Evolutionary conservation across 345 rosid genomes (phyloP).

Genomic region (Stellera chamaejasme): DNA sequence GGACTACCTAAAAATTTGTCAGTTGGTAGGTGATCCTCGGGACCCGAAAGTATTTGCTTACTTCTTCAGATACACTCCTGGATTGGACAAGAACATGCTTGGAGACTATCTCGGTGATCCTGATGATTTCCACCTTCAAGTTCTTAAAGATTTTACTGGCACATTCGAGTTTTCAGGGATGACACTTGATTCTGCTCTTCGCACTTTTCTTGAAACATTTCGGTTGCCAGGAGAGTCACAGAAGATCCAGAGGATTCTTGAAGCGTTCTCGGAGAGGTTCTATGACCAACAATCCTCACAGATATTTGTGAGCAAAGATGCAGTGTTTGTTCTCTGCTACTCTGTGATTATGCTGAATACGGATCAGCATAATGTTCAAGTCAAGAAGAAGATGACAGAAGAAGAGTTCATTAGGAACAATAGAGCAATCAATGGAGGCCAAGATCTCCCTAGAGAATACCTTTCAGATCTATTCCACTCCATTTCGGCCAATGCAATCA

Average conservation of each 20-base stretch:
- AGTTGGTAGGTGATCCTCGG: constrained; percentile 54
- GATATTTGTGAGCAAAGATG: constrained; percentile 63
- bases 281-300: constrained; percentile 62
- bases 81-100: constrained; percentile 59
- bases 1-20: constrained; percentile 58
- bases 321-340: constrained; percentile 67
- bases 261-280: constrained; percentile 72
- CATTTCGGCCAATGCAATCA: constrained; percentile 50
- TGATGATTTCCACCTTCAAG: constrained; percentile 62
- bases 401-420: constrained; percentile 90
- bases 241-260: constrained; percentile 75
- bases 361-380: constrained; percentile 89
- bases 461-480: constrained; percentile 79
- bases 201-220: constrained; percentile 72
- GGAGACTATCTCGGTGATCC: constrained; percentile 95
- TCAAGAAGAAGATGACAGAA: constrained; percentile 92
- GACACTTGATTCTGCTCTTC: constrained; percentile 71
- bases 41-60: constrained; percentile 58
- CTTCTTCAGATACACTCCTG: constrained; percentile 66
- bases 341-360: constrained; percentile 96
- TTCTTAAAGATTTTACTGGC: constrained; percentile 62
- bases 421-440: constrained; percentile 73
- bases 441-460: constrained; percentile 88
- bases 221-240: constrained; percentile 91
- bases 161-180: constrained; percentile 76